A percentile compares a stretch with the other conserved stretches of the same genome.
Evolutionary conservation across 2,329 filamentous ascomycete species (phyloP).

Genomic region (Ophiobolus disseminans): DNA sequence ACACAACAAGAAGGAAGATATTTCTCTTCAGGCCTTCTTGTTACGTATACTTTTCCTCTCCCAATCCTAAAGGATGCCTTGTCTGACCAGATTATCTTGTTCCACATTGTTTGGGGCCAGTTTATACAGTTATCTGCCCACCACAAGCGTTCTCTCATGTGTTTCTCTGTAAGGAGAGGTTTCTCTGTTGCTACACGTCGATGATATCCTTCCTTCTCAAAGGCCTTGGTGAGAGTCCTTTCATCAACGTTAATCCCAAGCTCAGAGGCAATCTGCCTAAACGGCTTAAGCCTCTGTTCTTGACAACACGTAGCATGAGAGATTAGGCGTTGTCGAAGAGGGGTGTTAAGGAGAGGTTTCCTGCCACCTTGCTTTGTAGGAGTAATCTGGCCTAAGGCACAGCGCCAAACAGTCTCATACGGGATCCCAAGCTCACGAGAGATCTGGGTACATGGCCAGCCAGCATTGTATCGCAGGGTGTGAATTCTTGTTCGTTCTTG

Average conservation of each 20-base stretch:
- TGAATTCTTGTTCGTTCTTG: too few species aligned
- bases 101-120: neutral
- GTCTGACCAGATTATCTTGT: neutral
- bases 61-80: neutral
- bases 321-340: neutral
- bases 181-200: slow-evolving; percentile 1
- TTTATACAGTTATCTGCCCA: neutral
- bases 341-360: neutral
- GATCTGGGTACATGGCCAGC: too few species aligned
- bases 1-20: neutral
- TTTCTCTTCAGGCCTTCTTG: neutral
- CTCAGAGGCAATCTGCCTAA: neutral
- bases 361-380: neutral
- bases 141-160: neutral
- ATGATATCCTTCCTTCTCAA: neutral
- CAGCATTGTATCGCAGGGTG: too few species aligned
- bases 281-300: neutral
- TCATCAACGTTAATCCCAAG: neutral
- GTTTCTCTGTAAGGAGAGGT: neutral
- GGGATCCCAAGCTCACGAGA: too few species aligned
- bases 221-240: neutral
- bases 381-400: too few species aligned
- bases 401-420: too few species aligned
- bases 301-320: neutral
- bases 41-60: neutral